Base-by-base conservation (phyloP, 2,329 filamentous ascomycete genomes). In the Dactylonectria estremocensis region DNA sequence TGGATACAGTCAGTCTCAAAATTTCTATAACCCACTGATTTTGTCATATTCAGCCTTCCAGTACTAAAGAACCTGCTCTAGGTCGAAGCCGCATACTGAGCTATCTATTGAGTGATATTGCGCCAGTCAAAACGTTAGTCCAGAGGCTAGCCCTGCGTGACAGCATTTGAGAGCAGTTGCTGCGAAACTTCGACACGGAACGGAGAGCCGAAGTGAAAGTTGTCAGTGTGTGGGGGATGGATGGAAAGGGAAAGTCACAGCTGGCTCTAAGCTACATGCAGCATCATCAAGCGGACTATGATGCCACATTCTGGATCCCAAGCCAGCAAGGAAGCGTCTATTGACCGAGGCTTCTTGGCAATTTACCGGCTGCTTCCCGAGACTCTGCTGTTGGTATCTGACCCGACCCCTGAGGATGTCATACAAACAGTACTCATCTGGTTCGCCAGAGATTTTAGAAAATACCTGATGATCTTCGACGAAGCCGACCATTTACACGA, bases 191-290 rank as follows among this genome's bases (percentile, higher is more conserved):
- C 4, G 37, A 40, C 16, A 14, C 13, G 13, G 5, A 40, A 3
- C 14, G 37, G 16, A 11, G 5, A 40, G 37, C 13, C 10, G 37
- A 40, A 6, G 37, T 40, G 7, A 40, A 40, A 40, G 35, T n/a
- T 10, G 50, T 53, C n/a, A 31, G 50, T 8, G 24, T 53, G 3
- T 53, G 50, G 50, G 50, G 50, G 1, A 24, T 53, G 13, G 50
- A 31, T 3, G 50, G 50, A 8, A n/a, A 28, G 6, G 50, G 50
- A 37, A 54, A 54, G 31, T 54, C 50, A 10, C 50, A 54, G 50
- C 50, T 54, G 2, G 50, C 50, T 22, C 31, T 54, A 5, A 54
- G 28, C 5, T 54, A 54, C 31, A 5, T 35, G 28, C 31, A 37
- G 8, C 5, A 22, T 2, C 37, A 54, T 37, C 22, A 31, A 18